Conservation (phyloP, 805 yeast species). For the Kodamaea hsintzibuensis region DNA sequence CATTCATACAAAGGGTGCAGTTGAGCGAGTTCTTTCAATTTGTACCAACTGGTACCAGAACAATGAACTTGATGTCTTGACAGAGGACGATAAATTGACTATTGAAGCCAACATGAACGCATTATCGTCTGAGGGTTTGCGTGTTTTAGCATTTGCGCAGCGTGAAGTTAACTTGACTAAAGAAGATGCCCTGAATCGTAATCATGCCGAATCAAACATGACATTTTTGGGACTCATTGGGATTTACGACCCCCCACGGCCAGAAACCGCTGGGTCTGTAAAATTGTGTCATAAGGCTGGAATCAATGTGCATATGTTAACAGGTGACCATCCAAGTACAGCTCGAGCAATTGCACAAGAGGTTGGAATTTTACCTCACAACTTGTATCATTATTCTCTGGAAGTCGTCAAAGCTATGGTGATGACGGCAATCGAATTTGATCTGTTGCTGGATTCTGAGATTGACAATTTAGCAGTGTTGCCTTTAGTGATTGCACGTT, state of each 20-base stretch:
- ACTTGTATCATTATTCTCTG: slow-evolving; percentile 33
- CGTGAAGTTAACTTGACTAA: slow-evolving; percentile 16
- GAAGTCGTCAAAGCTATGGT: slow-evolving; percentile 53
- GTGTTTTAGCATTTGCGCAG: slow-evolving; percentile 35
- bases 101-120: slow-evolving; percentile 30
- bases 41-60: slow-evolving; percentile 24
- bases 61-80: slow-evolving; percentile 15
- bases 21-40: slow-evolving; percentile 27
- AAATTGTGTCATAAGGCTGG: slow-evolving; percentile 34
- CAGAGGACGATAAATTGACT: slow-evolving; percentile 18
- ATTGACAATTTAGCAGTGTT: slow-evolving; percentile 63
- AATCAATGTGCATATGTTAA: slow-evolving; percentile 36
- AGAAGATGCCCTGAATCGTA: slow-evolving; percentile 18
- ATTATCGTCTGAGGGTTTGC: slow-evolving; percentile 29
- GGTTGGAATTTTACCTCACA: slow-evolving; percentile 43
- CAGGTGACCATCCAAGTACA: slow-evolving; percentile 38
- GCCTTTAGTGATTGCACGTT: slow-evolving; percentile 78
- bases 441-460: slow-evolving; percentile 57
- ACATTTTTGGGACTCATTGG: slow-evolving; percentile 33
- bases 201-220: slow-evolving; percentile 23
- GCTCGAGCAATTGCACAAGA: slow-evolving; percentile 39
- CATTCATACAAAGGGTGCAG: slow-evolving; percentile 35
- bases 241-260: slow-evolving; percentile 38
- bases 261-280: slow-evolving; percentile 30
- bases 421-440: slow-evolving; percentile 75